Base-by-base conservation (phyloP, 768 basidiomycete species). In the Pleurotus sapidus region DNA sequence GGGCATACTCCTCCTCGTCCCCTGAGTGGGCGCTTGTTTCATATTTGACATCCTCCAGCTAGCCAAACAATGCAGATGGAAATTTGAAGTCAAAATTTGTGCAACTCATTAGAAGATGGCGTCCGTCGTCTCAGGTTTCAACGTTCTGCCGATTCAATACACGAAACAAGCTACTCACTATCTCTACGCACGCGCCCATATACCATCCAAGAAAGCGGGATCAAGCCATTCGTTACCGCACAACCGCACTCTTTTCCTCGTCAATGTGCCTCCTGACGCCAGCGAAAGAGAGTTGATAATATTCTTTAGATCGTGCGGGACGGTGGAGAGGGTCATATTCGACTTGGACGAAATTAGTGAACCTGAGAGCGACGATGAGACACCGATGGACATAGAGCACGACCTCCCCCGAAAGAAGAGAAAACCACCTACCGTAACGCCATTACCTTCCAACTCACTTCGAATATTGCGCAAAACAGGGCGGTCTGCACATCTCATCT, bases 241-340 rank as follows among this genome's bases (percentile, higher is more conserved):
- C 30, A 84, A 81, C 14, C 81, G 93, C 45, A 95, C 93, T 0
- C 76, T 96, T 8, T 98, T 98, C 65, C 73, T 95, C 2, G 91
- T 90, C 55, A 97, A 98, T 64, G 73, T 95, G 4, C 94, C 95
- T 1, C 87, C 93, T 56, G 93, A 96, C 68, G 84, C 91, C 3
- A 91, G 91, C 1, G 90, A 91, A 63, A 79, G 90, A 38, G 92
- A 94, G 65, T 71, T 97, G 0, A 74, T 84, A 2, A 71, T 82
- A 9, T 75, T 97, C n/a, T 95, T 95, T 76, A 87, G 87, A 65
- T 65, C 77, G 20, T 84, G 80, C 56, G 94, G 95, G 20, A 86
- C 86, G 0, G 79, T 95, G 15, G 95, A 96, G 69, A 77, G 77
- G 49, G 84, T 94, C 8, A 61, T 84, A 1, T 89, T 94, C 63